Base-by-base conservation (phyloP, 1,284 basidiomycete genomes). In the Leccinum fuscescens region DNA sequence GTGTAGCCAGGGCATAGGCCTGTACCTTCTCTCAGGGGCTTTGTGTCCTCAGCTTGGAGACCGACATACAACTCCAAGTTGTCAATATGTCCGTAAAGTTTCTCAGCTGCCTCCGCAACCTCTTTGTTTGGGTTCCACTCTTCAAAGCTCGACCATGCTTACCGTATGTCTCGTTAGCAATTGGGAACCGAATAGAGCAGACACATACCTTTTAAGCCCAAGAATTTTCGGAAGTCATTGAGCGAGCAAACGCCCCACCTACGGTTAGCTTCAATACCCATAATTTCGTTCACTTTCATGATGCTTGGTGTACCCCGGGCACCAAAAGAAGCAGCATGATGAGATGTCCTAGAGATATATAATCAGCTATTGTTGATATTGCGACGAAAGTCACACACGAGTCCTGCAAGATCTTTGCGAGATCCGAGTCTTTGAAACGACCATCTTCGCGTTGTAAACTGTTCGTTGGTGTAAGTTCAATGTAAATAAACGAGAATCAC, bases 1-100 rank as follows among this genome's bases (percentile, higher is more conserved):
- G 94, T 95, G 74, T 91, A 94, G 9, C 88, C 84, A 62, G 91
- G 90, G 74, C 92, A 92, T 57, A 92, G 81, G 61, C 93, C 93
- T 57, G 90, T 89, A 54, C 92, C 91, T 0, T 86, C 84, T 33
- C 88, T 82, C 55, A 90, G 78, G 8, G 87, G 89, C 73, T 94
- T 95, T 3, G 87, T 79, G 62, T 88, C 83, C 67, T 92, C 89
- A 1, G 78, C 84, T 65, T 87, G 86, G 22, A 92, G 78, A 53
- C 90, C 90, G 46, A 86, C 85, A 66, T 94, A 94, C 8, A 95
- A 80, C 73, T 96, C 93, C 58, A 96, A 82, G 65, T 88, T 81
- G 51, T 95, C 82, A 61, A 94, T 89, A 70, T 89, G 68, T 9
- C 86, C 86, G 56, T 92, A 94, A 1, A 94, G 79, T 68, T 84